These are phyloP conservation scores for Leccinum solheimii DNA, from an alignment of 1,284 basidiomycete species.

Conservation along the genomic window DNA sequence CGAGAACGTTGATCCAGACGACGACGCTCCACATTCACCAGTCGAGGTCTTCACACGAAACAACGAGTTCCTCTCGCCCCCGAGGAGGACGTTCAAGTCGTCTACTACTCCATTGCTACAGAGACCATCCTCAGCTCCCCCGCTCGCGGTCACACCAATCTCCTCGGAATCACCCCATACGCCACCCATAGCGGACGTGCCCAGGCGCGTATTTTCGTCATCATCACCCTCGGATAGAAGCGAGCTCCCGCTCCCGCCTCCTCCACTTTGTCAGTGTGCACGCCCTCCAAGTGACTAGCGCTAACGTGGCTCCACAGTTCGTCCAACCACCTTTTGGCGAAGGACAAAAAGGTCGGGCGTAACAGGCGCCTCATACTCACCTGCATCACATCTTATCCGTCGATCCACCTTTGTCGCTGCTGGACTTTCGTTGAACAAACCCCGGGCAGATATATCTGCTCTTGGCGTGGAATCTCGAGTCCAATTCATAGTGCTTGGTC, in stretches of 20 bases:
- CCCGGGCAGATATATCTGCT: constrained; percentile 64
- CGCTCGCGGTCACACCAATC: constrained; percentile 4
- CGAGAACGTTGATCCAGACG: constrained; percentile 42
- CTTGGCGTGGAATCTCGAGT: constrained; percentile 65
- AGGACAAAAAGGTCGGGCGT: constrained; percentile 66
- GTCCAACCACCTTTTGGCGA: constrained; percentile 74
- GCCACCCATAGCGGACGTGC: constrained; percentile 16
- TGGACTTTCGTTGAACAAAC: constrained; percentile 60
- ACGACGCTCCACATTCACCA: constrained; percentile 29
- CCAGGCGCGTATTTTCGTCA: constrained; percentile 29
- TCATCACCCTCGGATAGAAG: constrained; percentile 36
- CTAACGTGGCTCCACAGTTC: constrained; percentile 38
- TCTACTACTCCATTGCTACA: constrained; percentile 19
- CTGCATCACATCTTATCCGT: constrained; percentile 65
- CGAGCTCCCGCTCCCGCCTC: constrained; percentile 55
- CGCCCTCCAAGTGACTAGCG: not conserved
- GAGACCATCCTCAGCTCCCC: constrained; percentile 34
- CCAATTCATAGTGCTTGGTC: constrained; percentile 39
- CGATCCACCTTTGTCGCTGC: constrained; percentile 73
- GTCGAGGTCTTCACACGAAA: constrained; percentile 26
- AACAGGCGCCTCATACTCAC: constrained; percentile 63
- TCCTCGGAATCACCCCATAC: constrained; percentile 3
- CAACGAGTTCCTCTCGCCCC: constrained; percentile 46
- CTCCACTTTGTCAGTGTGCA: constrained; percentile 56
- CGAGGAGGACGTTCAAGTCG: constrained; percentile 43